Evolutionary conservation across 371 early-diverging fungal species (phyloP).

Genomic region (Rhizopus sp.): DNA sequence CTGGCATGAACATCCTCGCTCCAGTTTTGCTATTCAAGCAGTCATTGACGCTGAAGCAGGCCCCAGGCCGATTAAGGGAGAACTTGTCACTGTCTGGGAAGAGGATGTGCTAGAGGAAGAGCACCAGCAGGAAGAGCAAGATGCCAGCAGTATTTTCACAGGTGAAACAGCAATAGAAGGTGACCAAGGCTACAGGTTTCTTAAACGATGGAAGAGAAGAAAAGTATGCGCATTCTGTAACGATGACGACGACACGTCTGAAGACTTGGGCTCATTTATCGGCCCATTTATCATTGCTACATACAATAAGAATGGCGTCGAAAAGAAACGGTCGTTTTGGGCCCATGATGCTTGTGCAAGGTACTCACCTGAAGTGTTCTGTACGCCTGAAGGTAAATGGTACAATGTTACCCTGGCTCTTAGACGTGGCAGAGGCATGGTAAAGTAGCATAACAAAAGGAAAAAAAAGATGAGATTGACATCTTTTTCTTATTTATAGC

Average conservation of each 20-base stretch:
- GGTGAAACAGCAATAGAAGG: slow-evolving; percentile 34
- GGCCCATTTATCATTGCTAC: slow-evolving; percentile 57
- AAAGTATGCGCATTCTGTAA: slow-evolving; percentile 78
- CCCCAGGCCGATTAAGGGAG: slow-evolving; percentile 57
- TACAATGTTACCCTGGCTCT: slow-evolving; percentile 85
- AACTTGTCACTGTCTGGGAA: slow-evolving; percentile 64
- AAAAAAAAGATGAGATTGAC: neutral
- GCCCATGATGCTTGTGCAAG: slow-evolving; percentile 85
- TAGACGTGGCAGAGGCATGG: slow-evolving; percentile 74
- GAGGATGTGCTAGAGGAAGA: slow-evolving; percentile 58
- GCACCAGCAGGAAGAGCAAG: slow-evolving; percentile 1
- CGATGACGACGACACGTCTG: slow-evolving; percentile 65
- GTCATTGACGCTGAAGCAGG: slow-evolving; percentile 58
- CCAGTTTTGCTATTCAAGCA: slow-evolving; percentile 74
- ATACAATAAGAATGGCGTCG: slow-evolving; percentile 48
- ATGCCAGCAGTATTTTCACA: slow-evolving; percentile 43
- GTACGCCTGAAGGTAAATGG: slow-evolving; percentile 72
- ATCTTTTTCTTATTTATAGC: slow-evolving; percentile 28
- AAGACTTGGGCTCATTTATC: slow-evolving; percentile 60
- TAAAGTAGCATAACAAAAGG: slow-evolving; percentile 21
- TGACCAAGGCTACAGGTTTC: slow-evolving; percentile 46
- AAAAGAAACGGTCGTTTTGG: slow-evolving; percentile 74
- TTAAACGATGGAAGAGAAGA: slow-evolving; percentile 56
- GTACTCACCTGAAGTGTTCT: slow-evolving; percentile 84
- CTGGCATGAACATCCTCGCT: slow-evolving; percentile 77